Conservation (phyloP, 305 asterid species). For the Striga hermonthica region DNA sequence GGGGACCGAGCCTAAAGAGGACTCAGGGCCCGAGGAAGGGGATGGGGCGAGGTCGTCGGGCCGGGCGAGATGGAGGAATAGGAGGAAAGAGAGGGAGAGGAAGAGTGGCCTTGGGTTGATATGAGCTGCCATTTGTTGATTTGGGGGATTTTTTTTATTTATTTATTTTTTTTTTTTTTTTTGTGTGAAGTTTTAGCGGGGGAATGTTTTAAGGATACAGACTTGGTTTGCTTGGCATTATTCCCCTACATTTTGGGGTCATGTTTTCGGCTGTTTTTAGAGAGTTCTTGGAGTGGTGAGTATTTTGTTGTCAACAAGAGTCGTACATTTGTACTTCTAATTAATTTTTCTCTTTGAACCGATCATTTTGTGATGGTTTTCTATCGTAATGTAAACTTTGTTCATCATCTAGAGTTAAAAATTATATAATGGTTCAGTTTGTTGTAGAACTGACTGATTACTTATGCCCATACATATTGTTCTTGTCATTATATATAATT, state of each 20-base stretch:
- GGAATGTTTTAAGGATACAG: constrained; percentile 11
- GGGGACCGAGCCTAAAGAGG: neutral
- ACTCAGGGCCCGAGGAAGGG: neutral
- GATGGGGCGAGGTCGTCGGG: constrained; percentile 18
- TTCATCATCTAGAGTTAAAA: no score
- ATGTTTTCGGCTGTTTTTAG: neutral
- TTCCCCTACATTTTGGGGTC: no score
- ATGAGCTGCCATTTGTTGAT: constrained; percentile 37
- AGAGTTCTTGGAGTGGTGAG: constrained; percentile 11
- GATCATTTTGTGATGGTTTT: no score
- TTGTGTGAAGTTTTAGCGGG: constrained; percentile 14
- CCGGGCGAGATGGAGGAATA: constrained; percentile 22
- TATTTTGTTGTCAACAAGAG: constrained; percentile 14
- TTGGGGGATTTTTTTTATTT: no score
- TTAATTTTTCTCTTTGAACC: neutral
- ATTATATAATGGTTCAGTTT: no score
- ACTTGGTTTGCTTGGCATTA: no score
- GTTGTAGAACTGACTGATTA: no score
- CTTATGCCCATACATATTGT: no score
- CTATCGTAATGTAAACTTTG: no score
- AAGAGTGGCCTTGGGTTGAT: constrained; percentile 28
- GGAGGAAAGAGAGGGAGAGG: constrained; percentile 23
- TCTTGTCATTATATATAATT: no score
- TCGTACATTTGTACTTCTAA: constrained; percentile 9
- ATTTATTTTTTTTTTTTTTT: neutral